Percentiles rank a stretch among this genome's conserved stretches.
These are phyloP conservation scores for Marasmius oreades DNA, from an alignment of 1,284 basidiomycete species.

Conservation along the genomic window DNA sequence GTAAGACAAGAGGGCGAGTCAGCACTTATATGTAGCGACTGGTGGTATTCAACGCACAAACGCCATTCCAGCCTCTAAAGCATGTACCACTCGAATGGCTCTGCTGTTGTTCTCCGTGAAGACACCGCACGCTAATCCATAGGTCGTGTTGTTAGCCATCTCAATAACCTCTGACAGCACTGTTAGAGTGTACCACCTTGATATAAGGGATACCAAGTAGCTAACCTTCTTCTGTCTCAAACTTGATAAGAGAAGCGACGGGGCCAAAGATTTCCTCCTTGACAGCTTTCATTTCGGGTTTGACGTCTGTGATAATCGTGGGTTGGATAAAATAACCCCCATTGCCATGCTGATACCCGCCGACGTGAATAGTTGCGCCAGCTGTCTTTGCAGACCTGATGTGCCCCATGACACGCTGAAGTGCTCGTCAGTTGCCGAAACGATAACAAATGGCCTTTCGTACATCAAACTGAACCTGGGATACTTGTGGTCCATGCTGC, in stretches of 20 bases:
- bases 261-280: conserved; percentile 91
- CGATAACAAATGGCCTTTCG: background rate
- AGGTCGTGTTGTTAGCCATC: background rate
- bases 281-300: conserved; percentile 79
- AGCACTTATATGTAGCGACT: background rate
- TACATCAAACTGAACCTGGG: conserved; percentile 32
- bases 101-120: background rate
- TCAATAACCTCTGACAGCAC: background rate
- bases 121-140: background rate
- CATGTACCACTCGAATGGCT: background rate
- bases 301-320: conserved; percentile 81
- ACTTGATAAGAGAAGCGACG: conserved; percentile 69
- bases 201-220: background rate
- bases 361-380: conserved; percentile 77
- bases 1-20: background rate
- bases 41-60: background rate
- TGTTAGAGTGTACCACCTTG: background rate
- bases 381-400: conserved; percentile 81
- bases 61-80: background rate
- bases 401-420: conserved; percentile 71
- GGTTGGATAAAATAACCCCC: conserved; percentile 75
- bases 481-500: conserved; percentile 87
- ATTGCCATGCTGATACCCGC: conserved; percentile 72
- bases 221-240: conserved; percentile 55
- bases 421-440: background rate